Evolutionary conservation across 164 flowering plant genomes (phyloP), one percentile per base, ranked within the genome.

Genomic region (Euptelea pleiosperma): DNA sequence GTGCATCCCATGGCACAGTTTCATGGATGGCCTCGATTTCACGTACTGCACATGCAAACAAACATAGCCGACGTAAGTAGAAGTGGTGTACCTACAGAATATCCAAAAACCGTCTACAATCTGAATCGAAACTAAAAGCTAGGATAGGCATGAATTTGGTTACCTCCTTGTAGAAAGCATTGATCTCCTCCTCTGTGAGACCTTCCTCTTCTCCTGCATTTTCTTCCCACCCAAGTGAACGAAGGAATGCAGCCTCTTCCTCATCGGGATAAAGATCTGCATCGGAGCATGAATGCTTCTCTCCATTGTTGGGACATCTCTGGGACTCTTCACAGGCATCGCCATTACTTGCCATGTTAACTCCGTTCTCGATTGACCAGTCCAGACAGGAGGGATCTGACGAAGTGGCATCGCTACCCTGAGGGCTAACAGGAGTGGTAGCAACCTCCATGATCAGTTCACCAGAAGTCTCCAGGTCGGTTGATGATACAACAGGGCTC

Each of bases 141-240:
- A n/a, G n/a, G n/a, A n/a, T n/a, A n/a, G 3, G 33, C 35, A 8
- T 16, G 16, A 6, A 26, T 15, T 11, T 15, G n/a, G 8, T 15
- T 55, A 55, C 58, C 58, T 55, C 58, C 45, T 55, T 49, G 65
- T 48, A 75, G 63, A 89, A 92, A 36, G 80, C 73, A 71, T 75
- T 77, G 47, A 89, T 92, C 76, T 92, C 98, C 70, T 92, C 96
- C 63, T 86, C 81, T 6, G 98, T 92, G 29, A 92, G 83, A 35
- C 79, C 91, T 69, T 69, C 98, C 64, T 82, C 91, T 55, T 84
- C 96, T 22, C 72, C 85, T 39, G 70, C 61, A 62, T 73, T 77
- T 73, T 85, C 91, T 6, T 85, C 87, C 98, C 98, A 92, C 12
- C 98, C 98, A 73, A 92, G 91, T 9, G 93, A 87, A 26, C 84